Percentiles rank a stretch among this genome's conserved stretches.
These are phyloP conservation scores for Peniophora sp. DNA, from an alignment of 1,284 basidiomycete genomes.

Conservation along the genomic window DNA sequence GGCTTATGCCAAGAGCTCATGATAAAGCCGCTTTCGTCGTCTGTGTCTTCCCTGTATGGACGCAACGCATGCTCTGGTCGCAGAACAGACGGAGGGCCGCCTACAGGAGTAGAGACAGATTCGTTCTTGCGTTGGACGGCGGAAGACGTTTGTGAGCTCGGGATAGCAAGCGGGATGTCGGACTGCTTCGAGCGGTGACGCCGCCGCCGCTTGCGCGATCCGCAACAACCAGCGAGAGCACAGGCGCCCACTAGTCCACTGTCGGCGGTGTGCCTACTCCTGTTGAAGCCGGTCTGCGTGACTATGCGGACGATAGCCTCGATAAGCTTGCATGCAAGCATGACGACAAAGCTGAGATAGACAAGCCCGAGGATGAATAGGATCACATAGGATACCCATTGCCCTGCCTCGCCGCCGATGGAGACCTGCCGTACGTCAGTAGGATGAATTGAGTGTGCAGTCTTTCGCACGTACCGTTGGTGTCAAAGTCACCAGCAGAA, in stretches of 20 bases:
- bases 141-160: conserved; percentile 16
- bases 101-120: conserved; percentile 38
- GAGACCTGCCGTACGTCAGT: conserved; percentile 51
- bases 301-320: conserved; percentile 80
- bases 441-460: conserved; percentile 9
- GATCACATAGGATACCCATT: conserved; percentile 92
- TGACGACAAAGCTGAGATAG: conserved; percentile 72
- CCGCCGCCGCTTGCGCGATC: conserved; percentile 36
- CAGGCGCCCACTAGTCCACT: conserved; percentile 82
- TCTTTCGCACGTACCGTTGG: conserved; percentile 59
- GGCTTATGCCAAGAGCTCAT: conserved; percentile 76
- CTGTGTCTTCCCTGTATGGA: conserved; percentile 72
- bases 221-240: conserved; percentile 67
- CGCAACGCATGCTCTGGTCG: conserved; percentile 69
- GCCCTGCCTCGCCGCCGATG: conserved; percentile 66
- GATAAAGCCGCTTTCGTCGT: conserved; percentile 72
- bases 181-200: conserved; percentile 19
- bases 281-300: conserved; percentile 79
- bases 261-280: conserved; percentile 72
- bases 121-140: conserved; percentile 15
- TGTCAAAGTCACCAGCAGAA: conserved; percentile 83
- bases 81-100: conserved; percentile 58
- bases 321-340: conserved; percentile 79
- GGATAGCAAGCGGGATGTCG: conserved; percentile 20
- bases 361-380: conserved; percentile 82